A percentile compares a stretch with the other conserved stretches of the same genome.
Conservation (phyloP, 208 protist species). For the Wallacemonas sp. region DNA sequence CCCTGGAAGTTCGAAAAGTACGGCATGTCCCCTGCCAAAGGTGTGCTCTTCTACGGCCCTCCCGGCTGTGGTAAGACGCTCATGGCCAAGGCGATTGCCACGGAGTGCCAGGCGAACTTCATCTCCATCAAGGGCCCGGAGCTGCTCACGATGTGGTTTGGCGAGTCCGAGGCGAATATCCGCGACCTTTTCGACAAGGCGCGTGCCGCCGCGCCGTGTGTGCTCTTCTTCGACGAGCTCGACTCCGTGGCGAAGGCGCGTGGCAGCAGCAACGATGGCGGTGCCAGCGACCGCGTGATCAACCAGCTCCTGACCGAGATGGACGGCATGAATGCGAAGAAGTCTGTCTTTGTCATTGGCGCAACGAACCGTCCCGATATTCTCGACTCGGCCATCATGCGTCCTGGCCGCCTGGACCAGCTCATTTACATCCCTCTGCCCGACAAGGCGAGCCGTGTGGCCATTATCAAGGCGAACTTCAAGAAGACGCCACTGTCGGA, state of each 20-base stretch:
- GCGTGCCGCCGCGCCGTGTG: slow-evolving; percentile 98
- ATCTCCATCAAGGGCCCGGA: slow-evolving; percentile 99
- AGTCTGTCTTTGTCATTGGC: slow-evolving; percentile 99
- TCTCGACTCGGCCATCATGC: slow-evolving; percentile 99
- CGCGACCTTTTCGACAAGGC: slow-evolving; percentile 99
- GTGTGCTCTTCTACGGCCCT: slow-evolving; percentile 98
- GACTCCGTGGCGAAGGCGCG: slow-evolving; percentile 99
- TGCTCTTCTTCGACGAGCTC: slow-evolving; percentile 99
- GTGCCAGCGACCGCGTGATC: slow-evolving; percentile 99
- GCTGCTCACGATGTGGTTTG: slow-evolving; percentile 99
- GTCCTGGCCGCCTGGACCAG: slow-evolving; percentile 96
- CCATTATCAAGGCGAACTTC: slow-evolving; percentile 98
- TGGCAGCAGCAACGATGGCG: slow-evolving; percentile 96
- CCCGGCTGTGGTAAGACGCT: slow-evolving; percentile 99
- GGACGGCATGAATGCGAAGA: slow-evolving; percentile 99
- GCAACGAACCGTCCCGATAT: slow-evolving; percentile 99
- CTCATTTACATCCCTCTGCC: slow-evolving; percentile 99
- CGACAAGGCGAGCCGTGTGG: slow-evolving; percentile 95
- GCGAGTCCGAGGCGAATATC: slow-evolving; percentile 99
- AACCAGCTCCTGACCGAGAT: slow-evolving; percentile 99
- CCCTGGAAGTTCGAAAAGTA: slow-evolving; percentile 99
- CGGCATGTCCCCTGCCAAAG: slow-evolving; percentile 98
- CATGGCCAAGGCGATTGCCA: slow-evolving; percentile 97
- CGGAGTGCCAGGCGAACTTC: slow-evolving; percentile 99
- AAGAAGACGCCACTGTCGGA: slow-evolving; percentile 97